Conservation (phyloP, 306 rosid genomes). For the Corylus americana region DNA sequence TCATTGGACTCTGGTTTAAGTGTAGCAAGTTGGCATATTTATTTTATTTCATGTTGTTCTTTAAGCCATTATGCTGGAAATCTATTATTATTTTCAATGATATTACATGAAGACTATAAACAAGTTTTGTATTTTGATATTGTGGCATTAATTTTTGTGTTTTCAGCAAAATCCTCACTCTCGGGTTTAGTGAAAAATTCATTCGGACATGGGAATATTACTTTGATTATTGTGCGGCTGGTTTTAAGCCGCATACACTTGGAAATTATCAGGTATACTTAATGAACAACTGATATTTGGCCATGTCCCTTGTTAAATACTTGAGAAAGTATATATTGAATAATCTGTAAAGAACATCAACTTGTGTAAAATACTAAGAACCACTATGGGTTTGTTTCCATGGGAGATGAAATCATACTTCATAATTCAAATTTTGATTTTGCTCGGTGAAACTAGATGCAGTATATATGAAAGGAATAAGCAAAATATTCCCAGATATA, state of each 20-base stretch:
- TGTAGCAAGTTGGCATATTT: neutral
- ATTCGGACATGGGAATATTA: conserved; percentile 58
- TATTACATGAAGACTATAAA: neutral
- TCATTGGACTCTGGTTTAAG: neutral
- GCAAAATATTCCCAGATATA: too few species aligned
- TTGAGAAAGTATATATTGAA: neutral
- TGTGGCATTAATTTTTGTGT: neutral
- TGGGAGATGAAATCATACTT: neutral
- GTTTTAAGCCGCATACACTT: conserved; percentile 43
- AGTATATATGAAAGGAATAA: too few species aligned
- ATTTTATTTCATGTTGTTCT: neutral
- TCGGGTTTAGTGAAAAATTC: conserved; percentile 47
- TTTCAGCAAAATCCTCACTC: conserved; percentile 42
- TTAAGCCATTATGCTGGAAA: neutral
- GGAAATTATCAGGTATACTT: conserved; percentile 49
- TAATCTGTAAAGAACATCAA: too few species aligned
- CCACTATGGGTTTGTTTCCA: neutral
- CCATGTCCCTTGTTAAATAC: too few species aligned
- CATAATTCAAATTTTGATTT: too few species aligned
- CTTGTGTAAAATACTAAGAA: too few species aligned
- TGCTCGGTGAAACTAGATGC: too few species aligned
- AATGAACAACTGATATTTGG: neutral
- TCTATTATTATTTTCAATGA: neutral
- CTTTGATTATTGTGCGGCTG: conserved; percentile 52
- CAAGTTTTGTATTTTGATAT: neutral